phyloP scores from a whole-genome alignment of 148 eudicot genomes.

The Camellia granthamiana region DNA sequence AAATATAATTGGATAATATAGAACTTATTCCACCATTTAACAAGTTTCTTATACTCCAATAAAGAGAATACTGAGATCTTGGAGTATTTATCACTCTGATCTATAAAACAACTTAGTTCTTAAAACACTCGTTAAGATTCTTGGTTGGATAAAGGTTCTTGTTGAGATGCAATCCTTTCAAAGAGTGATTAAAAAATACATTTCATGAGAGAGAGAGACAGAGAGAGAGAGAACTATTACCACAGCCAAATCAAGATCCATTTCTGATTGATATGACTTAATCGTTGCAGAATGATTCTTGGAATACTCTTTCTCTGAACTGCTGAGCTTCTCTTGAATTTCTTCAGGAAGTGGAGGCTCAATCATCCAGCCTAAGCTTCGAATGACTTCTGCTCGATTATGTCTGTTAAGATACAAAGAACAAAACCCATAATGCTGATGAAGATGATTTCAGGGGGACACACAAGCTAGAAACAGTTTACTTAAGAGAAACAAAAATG shows the following conservation, averaged over 20 bases:
- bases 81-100: not conserved
- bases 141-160: not conserved
- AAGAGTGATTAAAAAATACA: not conserved
- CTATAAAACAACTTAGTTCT: not conserved
- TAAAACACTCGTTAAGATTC: not conserved
- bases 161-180: not conserved
- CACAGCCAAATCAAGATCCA: conserved; percentile 81
- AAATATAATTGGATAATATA: not conserved
- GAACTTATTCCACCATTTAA: not conserved
- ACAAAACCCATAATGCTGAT: not conserved
- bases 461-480: not conserved
- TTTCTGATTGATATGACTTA: conserved; percentile 56
- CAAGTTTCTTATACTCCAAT: not conserved
- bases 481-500: not conserved
- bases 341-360: conserved; percentile 73
- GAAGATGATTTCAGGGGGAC: not conserved
- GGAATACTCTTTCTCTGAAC: conserved; percentile 70
- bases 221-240: conserved; percentile 38
- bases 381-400: conserved; percentile 74
- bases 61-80: not conserved
- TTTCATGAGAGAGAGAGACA: conserved; percentile 7
- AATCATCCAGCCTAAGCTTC: conserved; percentile 69
- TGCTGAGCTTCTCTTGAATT: conserved; percentile 75
- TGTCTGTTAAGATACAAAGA: conserved; percentile 38
- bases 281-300: conserved; percentile 61